These are phyloP conservation scores for Phytopythium cucurbitacearum DNA, from an alignment of 352 stramenopile species.

Conservation along the genomic window DNA sequence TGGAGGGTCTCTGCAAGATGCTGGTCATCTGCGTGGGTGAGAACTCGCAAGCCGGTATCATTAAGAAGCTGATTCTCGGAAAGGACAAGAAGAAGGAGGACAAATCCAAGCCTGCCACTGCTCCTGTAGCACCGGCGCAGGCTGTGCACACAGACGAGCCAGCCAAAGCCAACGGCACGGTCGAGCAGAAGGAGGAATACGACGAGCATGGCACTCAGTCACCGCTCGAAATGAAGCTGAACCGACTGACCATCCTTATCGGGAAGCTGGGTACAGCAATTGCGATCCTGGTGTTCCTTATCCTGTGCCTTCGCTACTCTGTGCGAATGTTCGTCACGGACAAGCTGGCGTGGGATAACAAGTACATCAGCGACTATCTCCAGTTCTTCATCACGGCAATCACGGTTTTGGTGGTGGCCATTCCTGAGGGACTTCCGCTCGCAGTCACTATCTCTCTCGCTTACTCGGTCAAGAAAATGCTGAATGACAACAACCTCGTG, in stretches of 20 bases:
- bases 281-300: conserved; percentile 73
- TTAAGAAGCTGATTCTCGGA: conserved; percentile 84
- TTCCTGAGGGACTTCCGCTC: conserved; percentile 96
- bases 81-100: conserved; percentile 71
- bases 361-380: conserved; percentile 64
- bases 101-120: conserved; percentile 11
- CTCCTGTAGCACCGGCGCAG: conserved; percentile 21
- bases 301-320: conserved; percentile 72
- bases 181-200: conserved; percentile 60
- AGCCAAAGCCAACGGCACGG: conserved; percentile 80
- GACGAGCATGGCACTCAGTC: conserved; percentile 55
- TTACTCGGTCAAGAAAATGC: conserved; percentile 94
- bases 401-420: conserved; percentile 94
- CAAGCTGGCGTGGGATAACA: conserved; percentile 33
- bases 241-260: conserved; percentile 77
- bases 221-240: conserved; percentile 84
- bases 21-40: conserved; percentile 92
- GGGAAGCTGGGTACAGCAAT: conserved; percentile 73
- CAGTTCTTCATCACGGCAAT: conserved; percentile 86
- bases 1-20: conserved; percentile 90
- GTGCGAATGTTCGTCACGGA: conserved; percentile 52
- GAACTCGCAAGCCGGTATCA: conserved; percentile 92
- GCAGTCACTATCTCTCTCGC: conserved; percentile 96
- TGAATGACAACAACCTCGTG: conserved; percentile 87
- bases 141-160: conserved; percentile 36